Evolutionary conservation across 1,284 basidiomycete species (phyloP).

Genomic region (Sanghuangporus baumii): DNA sequence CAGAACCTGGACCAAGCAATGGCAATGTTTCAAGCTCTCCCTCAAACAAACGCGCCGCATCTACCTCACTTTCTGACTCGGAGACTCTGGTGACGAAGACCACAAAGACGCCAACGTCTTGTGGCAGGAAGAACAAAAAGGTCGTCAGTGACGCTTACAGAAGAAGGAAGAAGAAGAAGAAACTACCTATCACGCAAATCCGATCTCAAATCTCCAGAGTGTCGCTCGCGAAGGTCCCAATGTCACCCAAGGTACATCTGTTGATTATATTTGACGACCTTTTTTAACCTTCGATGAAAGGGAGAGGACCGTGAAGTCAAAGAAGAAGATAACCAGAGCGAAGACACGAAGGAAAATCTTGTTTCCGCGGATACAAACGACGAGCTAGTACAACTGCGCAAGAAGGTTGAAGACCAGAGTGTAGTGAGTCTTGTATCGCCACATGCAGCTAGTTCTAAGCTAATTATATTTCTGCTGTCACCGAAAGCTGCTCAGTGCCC

Average conservation of each 20-base stretch:
- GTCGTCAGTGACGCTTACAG: not conserved
- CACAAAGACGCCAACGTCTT: not conserved
- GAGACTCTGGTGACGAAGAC: constrained; percentile 1
- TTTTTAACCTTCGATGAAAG: not conserved
- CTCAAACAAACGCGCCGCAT: constrained; percentile 10
- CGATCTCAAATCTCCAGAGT: not conserved
- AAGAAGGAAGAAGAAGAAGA: constrained; percentile 9
- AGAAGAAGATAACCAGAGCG: not conserved
- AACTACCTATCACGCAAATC: constrained; percentile 2
- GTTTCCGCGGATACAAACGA: not conserved
- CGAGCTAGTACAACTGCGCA: constrained; percentile 4
- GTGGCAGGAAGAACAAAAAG: not conserved
- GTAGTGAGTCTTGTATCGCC: constrained; percentile 3
- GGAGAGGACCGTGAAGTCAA: constrained; percentile 8
- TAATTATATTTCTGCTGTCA: not conserved
- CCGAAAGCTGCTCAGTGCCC: constrained; percentile 7
- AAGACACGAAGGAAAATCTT: not conserved
- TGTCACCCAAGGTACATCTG: constrained; percentile 5
- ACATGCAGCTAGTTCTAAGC: not conserved
- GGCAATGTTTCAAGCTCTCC: not conserved
- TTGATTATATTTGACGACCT: not conserved
- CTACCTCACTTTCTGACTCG: constrained; percentile 9
- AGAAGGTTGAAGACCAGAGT: constrained; percentile 2
- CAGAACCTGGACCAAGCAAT: constrained; percentile 2
- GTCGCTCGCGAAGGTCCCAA: not conserved